These are phyloP conservation scores for Hypoxylon sp. DNA, from an alignment of 2,329 filamentous ascomycete species.

Conservation along the genomic window DNA sequence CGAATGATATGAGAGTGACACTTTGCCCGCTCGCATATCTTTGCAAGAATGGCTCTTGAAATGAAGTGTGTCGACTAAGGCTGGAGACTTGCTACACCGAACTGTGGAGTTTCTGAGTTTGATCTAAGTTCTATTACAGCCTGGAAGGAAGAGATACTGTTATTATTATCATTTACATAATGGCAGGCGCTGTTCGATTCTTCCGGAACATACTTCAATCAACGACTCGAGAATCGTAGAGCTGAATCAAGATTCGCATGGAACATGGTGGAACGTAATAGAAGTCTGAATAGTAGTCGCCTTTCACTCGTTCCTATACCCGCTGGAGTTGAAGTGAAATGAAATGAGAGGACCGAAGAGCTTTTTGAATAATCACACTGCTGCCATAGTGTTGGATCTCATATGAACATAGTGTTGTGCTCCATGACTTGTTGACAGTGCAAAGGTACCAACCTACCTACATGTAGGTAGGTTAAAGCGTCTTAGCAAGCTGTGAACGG, in stretches of 20 bases:
- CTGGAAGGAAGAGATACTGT: background rate
- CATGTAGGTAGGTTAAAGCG: background rate
- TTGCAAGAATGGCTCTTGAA: constrained; percentile 6
- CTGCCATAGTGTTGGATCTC: constrained; percentile 2
- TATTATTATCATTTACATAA: background rate
- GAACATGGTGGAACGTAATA: background rate
- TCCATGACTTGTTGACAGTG: background rate
- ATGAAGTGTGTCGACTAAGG: constrained; percentile 5
- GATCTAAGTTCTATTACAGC: background rate
- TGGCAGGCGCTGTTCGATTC: background rate
- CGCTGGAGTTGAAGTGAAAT: background rate
- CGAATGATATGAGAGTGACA: constrained; percentile 15
- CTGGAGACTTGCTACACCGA: constrained; percentile 11
- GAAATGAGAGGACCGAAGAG: constrained; percentile 5
- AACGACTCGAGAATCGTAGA: background rate
- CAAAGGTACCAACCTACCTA: background rate
- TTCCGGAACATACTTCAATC: background rate
- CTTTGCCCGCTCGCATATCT: background rate
- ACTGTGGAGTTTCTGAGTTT: background rate
- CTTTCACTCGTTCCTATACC: background rate
- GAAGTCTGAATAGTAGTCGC: background rate
- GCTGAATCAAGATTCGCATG: background rate
- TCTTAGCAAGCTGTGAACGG: background rate
- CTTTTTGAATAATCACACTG: constrained; percentile 1
- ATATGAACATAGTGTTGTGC: constrained; percentile 2